Conservation (phyloP, 768 basidiomycete genomes). For the Auricularia sp. region DNA sequence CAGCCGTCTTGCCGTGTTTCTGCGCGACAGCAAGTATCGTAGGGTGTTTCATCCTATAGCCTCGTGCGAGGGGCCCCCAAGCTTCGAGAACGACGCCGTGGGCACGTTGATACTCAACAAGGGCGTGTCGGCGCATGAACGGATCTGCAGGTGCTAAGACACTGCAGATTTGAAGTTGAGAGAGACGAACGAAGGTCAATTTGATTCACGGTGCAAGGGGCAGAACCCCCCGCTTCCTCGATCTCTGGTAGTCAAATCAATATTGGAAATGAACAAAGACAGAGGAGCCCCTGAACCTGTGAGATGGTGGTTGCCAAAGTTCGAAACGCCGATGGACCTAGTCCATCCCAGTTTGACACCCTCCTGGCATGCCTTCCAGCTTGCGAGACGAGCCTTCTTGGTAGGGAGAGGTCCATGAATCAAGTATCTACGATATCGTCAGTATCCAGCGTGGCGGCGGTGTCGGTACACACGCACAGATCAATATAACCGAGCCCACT, state of each 20-base stretch:
- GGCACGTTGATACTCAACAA: slow-evolving; percentile 49
- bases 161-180: slow-evolving; percentile 19
- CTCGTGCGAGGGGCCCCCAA: slow-evolving; percentile 64
- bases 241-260: background rate
- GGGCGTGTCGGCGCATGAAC: slow-evolving; percentile 55
- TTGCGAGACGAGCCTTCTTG: slow-evolving; percentile 40
- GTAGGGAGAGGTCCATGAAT: slow-evolving; percentile 63
- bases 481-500: slow-evolving; percentile 43
- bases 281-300: background rate
- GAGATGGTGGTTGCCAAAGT: slow-evolving; percentile 49
- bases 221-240: background rate
- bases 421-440: slow-evolving; percentile 61
- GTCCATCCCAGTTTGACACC: slow-evolving; percentile 50
- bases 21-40: slow-evolving; percentile 34
- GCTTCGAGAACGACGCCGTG: slow-evolving; percentile 52
- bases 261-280: background rate
- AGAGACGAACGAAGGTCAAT: slow-evolving; percentile 31
- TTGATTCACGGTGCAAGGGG: slow-evolving; percentile 13
- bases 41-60: slow-evolving; percentile 52
- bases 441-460: background rate
- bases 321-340: slow-evolving; percentile 56
- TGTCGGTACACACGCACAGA: slow-evolving; percentile 16
- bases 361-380: slow-evolving; percentile 57
- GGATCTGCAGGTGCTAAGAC: slow-evolving; percentile 32
- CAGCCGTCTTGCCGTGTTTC: slow-evolving; percentile 46